Conservation (phyloP, 305 asterid genomes). For the Fraxinus ornus region DNA sequence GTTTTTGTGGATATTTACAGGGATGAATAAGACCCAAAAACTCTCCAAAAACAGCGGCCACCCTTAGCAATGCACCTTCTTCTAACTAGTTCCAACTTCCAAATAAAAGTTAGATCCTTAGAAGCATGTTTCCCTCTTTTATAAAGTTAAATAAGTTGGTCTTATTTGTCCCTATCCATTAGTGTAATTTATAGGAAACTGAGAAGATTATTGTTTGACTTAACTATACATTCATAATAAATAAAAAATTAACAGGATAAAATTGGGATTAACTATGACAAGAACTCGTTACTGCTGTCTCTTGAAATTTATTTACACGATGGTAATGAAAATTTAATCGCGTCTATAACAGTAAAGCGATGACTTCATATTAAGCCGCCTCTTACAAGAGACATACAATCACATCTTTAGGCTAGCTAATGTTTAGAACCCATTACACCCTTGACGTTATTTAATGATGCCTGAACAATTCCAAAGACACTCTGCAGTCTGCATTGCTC, state of each 20-base stretch:
- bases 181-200: no score
- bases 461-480: not conserved
- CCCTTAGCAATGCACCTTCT: no score
- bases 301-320: not conserved
- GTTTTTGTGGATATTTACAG: no score
- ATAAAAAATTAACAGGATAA: not conserved
- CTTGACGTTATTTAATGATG: not conserved
- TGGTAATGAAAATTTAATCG: not conserved
- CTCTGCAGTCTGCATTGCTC: not conserved
- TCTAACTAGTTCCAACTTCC: no score
- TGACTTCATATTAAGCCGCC: not conserved
- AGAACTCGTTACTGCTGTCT: not conserved
- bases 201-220: not conserved
- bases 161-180: no score
- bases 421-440: no score
- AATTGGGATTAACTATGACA: not conserved
- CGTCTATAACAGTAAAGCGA: not conserved
- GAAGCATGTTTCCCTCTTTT: no score
- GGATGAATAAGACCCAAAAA: no score
- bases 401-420: not conserved
- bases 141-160: no score
- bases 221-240: not conserved
- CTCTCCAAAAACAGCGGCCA: no score
- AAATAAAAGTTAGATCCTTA: no score
- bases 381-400: not conserved